Evolutionary conservation across 331 rosid genomes (phyloP).

Genomic region (Saraca asoca): DNA sequence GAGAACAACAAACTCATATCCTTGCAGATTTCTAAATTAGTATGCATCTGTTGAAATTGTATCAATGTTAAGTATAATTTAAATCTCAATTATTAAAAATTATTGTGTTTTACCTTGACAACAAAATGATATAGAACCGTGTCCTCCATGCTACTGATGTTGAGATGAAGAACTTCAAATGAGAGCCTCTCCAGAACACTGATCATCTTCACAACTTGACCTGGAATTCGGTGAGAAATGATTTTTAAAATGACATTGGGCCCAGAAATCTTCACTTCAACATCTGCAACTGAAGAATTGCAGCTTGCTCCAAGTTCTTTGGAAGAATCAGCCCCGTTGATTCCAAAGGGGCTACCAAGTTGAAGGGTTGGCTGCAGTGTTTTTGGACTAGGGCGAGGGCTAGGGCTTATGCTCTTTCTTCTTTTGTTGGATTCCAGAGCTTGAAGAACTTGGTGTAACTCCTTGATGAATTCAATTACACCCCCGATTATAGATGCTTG

Average conservation of each 20-base stretch:
- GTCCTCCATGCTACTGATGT: slow-evolving; percentile 88
- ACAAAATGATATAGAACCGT: slow-evolving; percentile 81
- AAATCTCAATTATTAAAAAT: not conserved
- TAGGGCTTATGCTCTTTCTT: slow-evolving; percentile 92
- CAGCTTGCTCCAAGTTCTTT: slow-evolving; percentile 75
- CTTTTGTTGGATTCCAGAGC: slow-evolving; percentile 83
- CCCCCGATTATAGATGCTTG: slow-evolving; percentile 98
- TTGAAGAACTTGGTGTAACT: slow-evolving; percentile 80
- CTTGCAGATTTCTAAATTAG: no score
- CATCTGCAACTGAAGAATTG: slow-evolving; percentile 86
- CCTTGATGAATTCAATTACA: slow-evolving; percentile 90
- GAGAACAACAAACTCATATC: no score
- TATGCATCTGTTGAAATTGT: no score
- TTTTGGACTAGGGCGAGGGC: slow-evolving; percentile 57
- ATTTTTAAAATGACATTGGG: slow-evolving; percentile 73
- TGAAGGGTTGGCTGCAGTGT: slow-evolving; percentile 34
- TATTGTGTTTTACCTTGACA: slow-evolving; percentile 61
- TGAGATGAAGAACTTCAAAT: slow-evolving; percentile 87
- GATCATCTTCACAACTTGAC: slow-evolving; percentile 72
- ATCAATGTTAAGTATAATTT: no score
- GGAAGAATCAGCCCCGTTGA: slow-evolving; percentile 37
- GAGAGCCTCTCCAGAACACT: slow-evolving; percentile 70
- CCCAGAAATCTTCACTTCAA: slow-evolving; percentile 90
- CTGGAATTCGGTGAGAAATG: slow-evolving; percentile 57
- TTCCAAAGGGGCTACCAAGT: slow-evolving; percentile 34